Base-by-base conservation (phyloP, 106 monocot species). In the Allium sativum region DNA sequence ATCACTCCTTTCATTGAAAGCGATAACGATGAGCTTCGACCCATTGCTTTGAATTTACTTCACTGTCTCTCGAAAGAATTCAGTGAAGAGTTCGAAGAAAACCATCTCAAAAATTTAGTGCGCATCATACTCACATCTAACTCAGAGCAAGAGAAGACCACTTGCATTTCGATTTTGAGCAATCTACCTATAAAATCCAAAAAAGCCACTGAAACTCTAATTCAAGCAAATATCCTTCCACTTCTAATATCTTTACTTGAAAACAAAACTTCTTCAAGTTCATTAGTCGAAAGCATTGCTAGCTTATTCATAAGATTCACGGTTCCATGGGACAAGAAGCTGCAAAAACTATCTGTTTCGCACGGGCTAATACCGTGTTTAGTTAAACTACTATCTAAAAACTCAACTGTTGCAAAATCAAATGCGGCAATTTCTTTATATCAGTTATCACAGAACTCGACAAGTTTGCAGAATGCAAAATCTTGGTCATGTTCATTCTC, bases 391-490 rank as follows among this genome's bases (percentile, higher is more conserved):
- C 72, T 93, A 21, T 87, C 78, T 21, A 52, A 54, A 44, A 77
- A 70, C 15, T 82, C 88, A 16, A 58, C 57, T 3, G 40, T 55
- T 40, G 74, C 81, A 15, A 76, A 82, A 56, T 81, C 79, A 8
- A 82, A 76, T 70, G 84, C 93, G 15, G 88, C 93, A 22, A 78
- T 67, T 16, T 84, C 84, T 22, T 71, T 93, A 61, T 77, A 79
- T 58, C 88, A 93, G 41, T 62, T 93, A 22, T 93, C 93, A 7
- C 88, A 85, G 56, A 93, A 82, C 65, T 70, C 93, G 11, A 58
- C 77, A n/a, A 48, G 77, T 41, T 45, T 93, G 43, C 45, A 74
- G 56, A 85, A 76, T 20, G 41, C 41, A 8, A 93, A 82, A 47
- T 19, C 52, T 1, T 82, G 84, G 79, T 59, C 76, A n/a, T 82